Conservation (phyloP, 805 yeast genomes). For the Spathaspora girioi region DNA sequence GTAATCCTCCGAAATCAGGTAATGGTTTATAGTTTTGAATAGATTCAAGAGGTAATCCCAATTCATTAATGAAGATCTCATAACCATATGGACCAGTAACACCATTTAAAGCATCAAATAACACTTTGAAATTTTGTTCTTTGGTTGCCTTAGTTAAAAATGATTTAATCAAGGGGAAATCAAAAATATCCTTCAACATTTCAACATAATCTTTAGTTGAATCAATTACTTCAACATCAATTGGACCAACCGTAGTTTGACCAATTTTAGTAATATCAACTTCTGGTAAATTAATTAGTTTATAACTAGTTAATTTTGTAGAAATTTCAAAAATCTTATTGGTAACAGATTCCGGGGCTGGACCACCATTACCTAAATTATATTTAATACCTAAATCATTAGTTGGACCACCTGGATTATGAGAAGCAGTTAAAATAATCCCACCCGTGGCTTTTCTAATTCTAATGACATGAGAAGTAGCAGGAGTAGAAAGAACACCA, state of each 20-base stretch:
- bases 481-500: constrained; percentile 92
- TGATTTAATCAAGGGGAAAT: constrained; percentile 71
- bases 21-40: constrained; percentile 77
- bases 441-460: constrained; percentile 81
- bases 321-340: constrained; percentile 77
- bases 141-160: constrained; percentile 55
- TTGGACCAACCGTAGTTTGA: constrained; percentile 44
- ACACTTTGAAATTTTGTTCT: constrained; percentile 57
- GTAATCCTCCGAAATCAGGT: constrained; percentile 95
- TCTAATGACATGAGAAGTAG: constrained; percentile 91
- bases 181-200: constrained; percentile 82
- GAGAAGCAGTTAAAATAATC: constrained; percentile 92
- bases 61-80: constrained; percentile 77
- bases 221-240: constrained; percentile 79
- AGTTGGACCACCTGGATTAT: constrained; percentile 95
- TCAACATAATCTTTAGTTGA: constrained; percentile 73
- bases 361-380: constrained; percentile 93
- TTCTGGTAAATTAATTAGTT: constrained; percentile 54
- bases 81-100: constrained; percentile 96
- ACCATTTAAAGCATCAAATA: constrained; percentile 91
- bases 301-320: constrained; percentile 55
- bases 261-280: constrained; percentile 66
- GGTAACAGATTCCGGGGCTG: constrained; percentile 95
- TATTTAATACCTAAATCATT: constrained; percentile 95
- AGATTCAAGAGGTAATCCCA: constrained; percentile 66